Evolutionary conservation across 2,329 filamentous ascomycete genomes (phyloP), one percentile per base, ranked within the genome.

Genomic region (Zymoseptoria pseudotritici): DNA sequence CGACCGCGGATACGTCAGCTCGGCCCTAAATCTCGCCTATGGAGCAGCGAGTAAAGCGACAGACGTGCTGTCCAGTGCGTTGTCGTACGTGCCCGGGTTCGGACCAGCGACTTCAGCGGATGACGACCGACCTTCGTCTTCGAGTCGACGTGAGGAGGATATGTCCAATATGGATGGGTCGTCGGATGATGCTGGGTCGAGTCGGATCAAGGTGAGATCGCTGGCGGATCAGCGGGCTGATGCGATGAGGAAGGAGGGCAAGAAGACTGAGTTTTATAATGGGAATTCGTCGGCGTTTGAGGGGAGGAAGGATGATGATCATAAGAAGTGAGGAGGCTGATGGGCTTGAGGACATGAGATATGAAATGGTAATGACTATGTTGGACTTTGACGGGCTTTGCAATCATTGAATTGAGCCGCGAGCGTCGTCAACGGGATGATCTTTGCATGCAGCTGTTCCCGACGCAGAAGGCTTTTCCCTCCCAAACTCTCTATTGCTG

Each of bases 191-290:
- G 58, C 61, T 46, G 57, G 66, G 26, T 65, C 66, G 10, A 61
- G 65, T 4, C 70, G 67, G 19, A 69, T 78, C 11, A 73, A 76
- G 56, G 75, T 81, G 17, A 71, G 78, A 59, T 79, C 77, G 46
- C 62, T 81, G 52, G 75, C 76, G 20, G 78, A 80, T 71, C 77
- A 78, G 68, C 65, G 75, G 50, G 70, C 66, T 17, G 71, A 70
- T 57, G 64, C 54, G 7, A 67, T 65, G 53, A 70, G 66, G 59
- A 61, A 59, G 65, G 70, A 80, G 49, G 77, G 80, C 20, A 78
- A 83, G 62, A 77, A 80, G 49, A 78, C 79, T 52, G 87, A 95
- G 70, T 83, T 95, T 53, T 96, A 97, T 71, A 97, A 97, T 70
- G 92, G 92, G 1, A 97, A 96, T 70, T 90, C 90, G 72, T 89